Conservation (phyloP, 2,329 filamentous ascomycete species). For the Hypoxylon sp. region DNA sequence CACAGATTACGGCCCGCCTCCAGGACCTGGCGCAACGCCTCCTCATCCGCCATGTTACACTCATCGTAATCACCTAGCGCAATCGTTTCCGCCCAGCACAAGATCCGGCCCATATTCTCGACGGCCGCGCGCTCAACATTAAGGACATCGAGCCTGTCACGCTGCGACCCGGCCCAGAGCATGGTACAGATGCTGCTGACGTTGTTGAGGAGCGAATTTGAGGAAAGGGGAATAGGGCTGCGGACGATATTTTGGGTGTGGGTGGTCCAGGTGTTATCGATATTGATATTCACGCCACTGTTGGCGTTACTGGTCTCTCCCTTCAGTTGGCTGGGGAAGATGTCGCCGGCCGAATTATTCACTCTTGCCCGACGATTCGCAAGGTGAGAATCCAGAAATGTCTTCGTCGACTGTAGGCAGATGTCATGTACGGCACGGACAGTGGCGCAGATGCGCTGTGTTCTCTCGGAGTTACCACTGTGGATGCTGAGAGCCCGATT, state of each 20-base stretch:
- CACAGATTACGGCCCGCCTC: constrained; percentile 49
- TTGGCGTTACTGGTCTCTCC: background rate
- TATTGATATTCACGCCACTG: background rate
- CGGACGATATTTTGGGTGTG: constrained; percentile 1
- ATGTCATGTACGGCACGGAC: constrained; percentile 40
- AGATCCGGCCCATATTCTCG: constrained; percentile 51
- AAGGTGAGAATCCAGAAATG: constrained; percentile 42
- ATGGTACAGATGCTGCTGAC: constrained; percentile 52
- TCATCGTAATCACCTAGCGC: constrained; percentile 46
- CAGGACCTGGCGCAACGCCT: constrained; percentile 30
- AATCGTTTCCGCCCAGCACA: constrained; percentile 54
- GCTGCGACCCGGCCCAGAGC: constrained; percentile 53
- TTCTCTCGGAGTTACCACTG: constrained; percentile 25
- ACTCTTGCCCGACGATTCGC: constrained; percentile 41
- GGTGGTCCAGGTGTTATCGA: background rate
- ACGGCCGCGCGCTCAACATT: constrained; percentile 51
- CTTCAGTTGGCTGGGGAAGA: background rate
- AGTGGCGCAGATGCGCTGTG: constrained; percentile 21
- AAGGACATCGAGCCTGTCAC: constrained; percentile 52
- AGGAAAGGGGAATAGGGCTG: constrained; percentile 40
- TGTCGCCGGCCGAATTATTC: background rate
- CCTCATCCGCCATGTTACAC: constrained; percentile 33
- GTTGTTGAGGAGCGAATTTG: constrained; percentile 53
- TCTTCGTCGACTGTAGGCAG: constrained; percentile 44
- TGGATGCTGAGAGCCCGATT: constrained; percentile 32